Percentiles rank a stretch among this genome's conserved stretches.
Conservation (phyloP, 345 rosid species). For the Populus tremula region DNA sequence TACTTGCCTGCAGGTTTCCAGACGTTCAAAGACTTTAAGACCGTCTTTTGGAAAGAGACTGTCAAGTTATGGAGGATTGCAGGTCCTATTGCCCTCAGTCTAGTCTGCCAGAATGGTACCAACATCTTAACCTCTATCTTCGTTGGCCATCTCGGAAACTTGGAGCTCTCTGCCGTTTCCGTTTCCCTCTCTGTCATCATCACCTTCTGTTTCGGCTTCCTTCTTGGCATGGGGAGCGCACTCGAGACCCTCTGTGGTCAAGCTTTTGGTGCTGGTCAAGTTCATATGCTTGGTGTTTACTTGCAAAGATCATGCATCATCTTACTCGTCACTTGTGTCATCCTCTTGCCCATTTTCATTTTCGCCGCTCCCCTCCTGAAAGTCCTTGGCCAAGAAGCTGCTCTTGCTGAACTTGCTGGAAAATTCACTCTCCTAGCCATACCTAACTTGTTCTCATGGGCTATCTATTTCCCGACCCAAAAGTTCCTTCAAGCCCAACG, state of each 20-base stretch:
- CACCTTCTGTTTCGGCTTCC: not conserved
- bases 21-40: not conserved
- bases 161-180: not conserved
- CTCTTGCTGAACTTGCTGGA: slow-evolving; percentile 57
- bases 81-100: not conserved
- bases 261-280: slow-evolving; percentile 86
- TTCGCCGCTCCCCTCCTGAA: slow-evolving; percentile 63
- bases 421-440: slow-evolving; percentile 44
- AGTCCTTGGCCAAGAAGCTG: slow-evolving; percentile 54
- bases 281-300: slow-evolving; percentile 66
- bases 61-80: not conserved
- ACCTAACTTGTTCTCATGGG: slow-evolving; percentile 3
- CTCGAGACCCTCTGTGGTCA: slow-evolving; percentile 87
- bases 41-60: not conserved
- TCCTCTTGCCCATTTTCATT: slow-evolving; percentile 56
- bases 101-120: not conserved
- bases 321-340: slow-evolving; percentile 36
- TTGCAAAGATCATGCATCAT: slow-evolving; percentile 85
- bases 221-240: slow-evolving; percentile 95
- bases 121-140: not conserved
- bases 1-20: not conserved
- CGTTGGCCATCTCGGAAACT: not conserved
- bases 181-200: not conserved
- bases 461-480: slow-evolving; percentile 56
- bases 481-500: slow-evolving; percentile 85